These are phyloP conservation scores for Diospyros kaki DNA, from an alignment of 148 eudicot genomes.

Conservation along the genomic window DNA sequence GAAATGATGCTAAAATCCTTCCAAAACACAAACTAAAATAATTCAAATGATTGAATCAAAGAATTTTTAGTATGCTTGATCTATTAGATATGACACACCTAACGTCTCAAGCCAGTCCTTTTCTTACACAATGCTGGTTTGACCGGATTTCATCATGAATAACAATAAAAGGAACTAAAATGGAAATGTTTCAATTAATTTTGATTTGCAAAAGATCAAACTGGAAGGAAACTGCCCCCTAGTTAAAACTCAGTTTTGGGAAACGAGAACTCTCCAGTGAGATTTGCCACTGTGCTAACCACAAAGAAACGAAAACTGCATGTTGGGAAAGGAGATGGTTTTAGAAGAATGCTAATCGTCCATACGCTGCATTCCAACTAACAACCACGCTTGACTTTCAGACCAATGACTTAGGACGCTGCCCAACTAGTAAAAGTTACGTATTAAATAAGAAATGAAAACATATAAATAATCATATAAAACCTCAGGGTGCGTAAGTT, in stretches of 20 bases:
- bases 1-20: not conserved
- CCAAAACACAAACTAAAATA: not conserved
- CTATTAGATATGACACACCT: not conserved
- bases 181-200: not conserved
- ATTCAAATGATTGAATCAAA: not conserved
- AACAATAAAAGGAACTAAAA: not conserved
- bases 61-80: not conserved
- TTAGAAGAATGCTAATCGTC: not conserved
- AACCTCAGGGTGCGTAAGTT: conserved; percentile 5
- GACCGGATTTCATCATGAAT: not conserved
- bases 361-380: too few species aligned
- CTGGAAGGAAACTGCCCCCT: too few species aligned
- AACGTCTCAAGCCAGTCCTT: not conserved
- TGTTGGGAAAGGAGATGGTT: not conserved
- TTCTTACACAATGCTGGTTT: not conserved
- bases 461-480: not conserved
- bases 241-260: not conserved
- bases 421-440: too few species aligned
- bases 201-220: not conserved
- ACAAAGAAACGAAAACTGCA: not conserved
- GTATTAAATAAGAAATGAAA: not conserved
- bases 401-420: too few species aligned
- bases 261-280: not conserved
- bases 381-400: too few species aligned
- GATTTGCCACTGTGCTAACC: not conserved